These are phyloP conservation scores for Pleodorina starrii DNA, from an alignment of 139 green algal species.

Conservation along the genomic window DNA sequence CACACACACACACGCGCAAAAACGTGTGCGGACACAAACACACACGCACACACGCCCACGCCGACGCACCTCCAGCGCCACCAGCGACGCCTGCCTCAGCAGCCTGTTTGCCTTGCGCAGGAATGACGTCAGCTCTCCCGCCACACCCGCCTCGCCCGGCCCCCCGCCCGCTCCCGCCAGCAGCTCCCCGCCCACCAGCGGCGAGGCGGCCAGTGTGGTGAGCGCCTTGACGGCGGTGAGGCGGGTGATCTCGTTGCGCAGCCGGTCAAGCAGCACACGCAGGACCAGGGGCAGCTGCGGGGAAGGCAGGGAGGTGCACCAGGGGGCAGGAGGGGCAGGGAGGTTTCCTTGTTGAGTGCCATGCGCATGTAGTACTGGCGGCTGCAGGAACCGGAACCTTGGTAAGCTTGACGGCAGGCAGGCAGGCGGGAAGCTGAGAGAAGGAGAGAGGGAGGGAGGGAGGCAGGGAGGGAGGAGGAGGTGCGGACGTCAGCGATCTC, in stretches of 20 bases:
- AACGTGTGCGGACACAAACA: background rate
- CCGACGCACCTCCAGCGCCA: slow-evolving; percentile 67
- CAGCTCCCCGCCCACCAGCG: slow-evolving; percentile 75
- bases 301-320: background rate
- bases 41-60: background rate
- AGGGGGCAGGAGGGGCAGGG: too few species aligned
- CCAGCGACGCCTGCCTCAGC: slow-evolving; percentile 87
- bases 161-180: slow-evolving; percentile 5
- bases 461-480: too few species aligned
- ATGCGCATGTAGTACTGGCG: too few species aligned
- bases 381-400: too few species aligned
- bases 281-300: slow-evolving; percentile 59
- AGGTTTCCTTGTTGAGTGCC: too few species aligned
- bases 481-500: too few species aligned
- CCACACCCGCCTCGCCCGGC: slow-evolving; percentile 47
- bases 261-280: slow-evolving; percentile 86
- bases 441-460: too few species aligned
- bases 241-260: slow-evolving; percentile 94
- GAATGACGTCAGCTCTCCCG: slow-evolving; percentile 88
- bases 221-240: slow-evolving; percentile 90
- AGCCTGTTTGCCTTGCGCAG: slow-evolving; percentile 92
- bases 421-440: too few species aligned
- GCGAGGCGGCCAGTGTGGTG: slow-evolving; percentile 75
- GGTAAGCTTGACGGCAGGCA: too few species aligned
- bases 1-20: background rate